Percentiles rank a stretch among this genome's conserved stretches.
phyloP scores from a whole-genome alignment of 2,329 filamentous ascomycete genomes.

The Pseudogymnoascus sp. region DNA sequence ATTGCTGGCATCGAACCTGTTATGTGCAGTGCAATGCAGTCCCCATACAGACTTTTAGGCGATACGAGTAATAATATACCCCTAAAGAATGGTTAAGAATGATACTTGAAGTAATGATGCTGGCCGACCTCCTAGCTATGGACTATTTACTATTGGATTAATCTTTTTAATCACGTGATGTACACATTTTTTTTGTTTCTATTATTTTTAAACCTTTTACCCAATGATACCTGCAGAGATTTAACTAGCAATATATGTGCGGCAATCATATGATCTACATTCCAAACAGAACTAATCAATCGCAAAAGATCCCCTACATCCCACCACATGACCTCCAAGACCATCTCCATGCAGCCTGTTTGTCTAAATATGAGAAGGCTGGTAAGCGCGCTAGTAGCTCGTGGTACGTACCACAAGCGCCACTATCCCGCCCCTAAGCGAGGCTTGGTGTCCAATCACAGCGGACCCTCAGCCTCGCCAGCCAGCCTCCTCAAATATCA shows the following conservation, averaged over 20 bases:
- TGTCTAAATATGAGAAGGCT: slow-evolving; percentile 7
- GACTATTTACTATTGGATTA: too few relatives aligned
- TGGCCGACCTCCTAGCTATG: too few relatives aligned
- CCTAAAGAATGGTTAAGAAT: too few relatives aligned
- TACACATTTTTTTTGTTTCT: not conserved
- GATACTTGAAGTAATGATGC: too few relatives aligned
- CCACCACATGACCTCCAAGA: not conserved
- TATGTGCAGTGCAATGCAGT: too few relatives aligned
- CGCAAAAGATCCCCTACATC: not conserved
- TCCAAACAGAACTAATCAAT: not conserved
- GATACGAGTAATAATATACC: too few relatives aligned
- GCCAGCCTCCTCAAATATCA: slow-evolving; percentile 7
- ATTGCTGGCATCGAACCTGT: too few relatives aligned
- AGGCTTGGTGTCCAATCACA: slow-evolving; percentile 1
- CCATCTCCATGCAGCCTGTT: not conserved
- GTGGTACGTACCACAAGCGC: slow-evolving; percentile 7
- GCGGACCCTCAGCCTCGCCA: not conserved
- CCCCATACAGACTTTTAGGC: too few relatives aligned
- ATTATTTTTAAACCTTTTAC: not conserved
- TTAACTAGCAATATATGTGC: not conserved
- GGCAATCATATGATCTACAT: not conserved
- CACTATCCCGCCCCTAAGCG: not conserved
- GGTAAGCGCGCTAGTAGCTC: not conserved
- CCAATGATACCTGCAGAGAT: not conserved
- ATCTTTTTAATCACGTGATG: too few relatives aligned